Base-by-base conservation (phyloP, 108 stramenopile genomes). In the Nitzschia putrida region DNA sequence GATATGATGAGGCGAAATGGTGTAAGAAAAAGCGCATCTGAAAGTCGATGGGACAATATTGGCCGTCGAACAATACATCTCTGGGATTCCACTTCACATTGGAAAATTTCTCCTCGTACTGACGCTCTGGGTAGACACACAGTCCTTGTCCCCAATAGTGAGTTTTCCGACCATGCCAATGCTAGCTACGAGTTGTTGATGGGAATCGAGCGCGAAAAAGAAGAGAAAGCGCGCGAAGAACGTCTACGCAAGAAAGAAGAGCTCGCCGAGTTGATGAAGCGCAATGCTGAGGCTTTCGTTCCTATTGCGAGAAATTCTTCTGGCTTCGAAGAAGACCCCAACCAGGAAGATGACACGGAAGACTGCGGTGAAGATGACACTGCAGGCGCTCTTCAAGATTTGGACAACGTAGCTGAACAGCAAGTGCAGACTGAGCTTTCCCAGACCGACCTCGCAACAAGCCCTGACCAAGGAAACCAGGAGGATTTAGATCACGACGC, bases 161-260 rank as follows among this genome's bases (percentile, higher is more conserved):
- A 68, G 39, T 95, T 90, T 68, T 68, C 82, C 45, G 52, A 75
- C 53, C 94, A 95, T 57, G 70, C 57, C 7, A 64, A 70, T 24
- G 88, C 94, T 10, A 82, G 85, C 44, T 95, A 95, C 63, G 89
- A 91, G 45, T 61, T 80, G 0, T 72, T 77, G 24, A 73, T 89
- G 40, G 87, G 83, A 12, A 75, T 72, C 25, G 92, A 93, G 20
- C 76, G 86, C 23, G 87, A 88, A 53, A 81, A 55, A 39, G 74
- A 76, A n/a, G 76, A 83, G 58, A 67, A 61, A 60, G 86, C 80
- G 22, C 55, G 52, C 16, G 64, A 80, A 69, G 78, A 77, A 51
- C 73, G 71, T 23, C 23, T 64, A 58, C 57, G 73, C 13, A 83
- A 71, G 53, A 77, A 65, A 54, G 78, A 83, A 49, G 83, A 86